Evolutionary conservation across 305 asterid genomes (phyloP).

Genomic region (Fraxinus ornus): DNA sequence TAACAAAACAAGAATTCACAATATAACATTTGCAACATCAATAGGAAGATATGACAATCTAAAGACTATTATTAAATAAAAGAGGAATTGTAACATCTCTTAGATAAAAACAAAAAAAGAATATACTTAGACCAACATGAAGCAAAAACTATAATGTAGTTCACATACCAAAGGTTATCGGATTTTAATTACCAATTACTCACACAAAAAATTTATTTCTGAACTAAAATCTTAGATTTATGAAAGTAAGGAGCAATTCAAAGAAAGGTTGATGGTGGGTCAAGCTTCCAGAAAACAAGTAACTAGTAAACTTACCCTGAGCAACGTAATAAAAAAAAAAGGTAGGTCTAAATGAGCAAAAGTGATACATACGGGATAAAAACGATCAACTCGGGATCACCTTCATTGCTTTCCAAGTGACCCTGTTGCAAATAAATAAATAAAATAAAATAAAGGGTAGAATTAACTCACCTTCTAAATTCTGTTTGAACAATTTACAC

Average conservation of each 20-base stretch:
- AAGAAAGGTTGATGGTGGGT: background rate
- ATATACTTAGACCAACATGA: background rate
- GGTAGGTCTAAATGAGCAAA: background rate
- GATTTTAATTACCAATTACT: background rate
- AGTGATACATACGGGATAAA: constrained; percentile 79
- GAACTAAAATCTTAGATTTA: background rate
- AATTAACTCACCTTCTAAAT: constrained; percentile 7
- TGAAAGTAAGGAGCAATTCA: background rate
- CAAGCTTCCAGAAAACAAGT: background rate
- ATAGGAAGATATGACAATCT: background rate
- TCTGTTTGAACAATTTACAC: background rate
- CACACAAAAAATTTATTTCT: background rate
- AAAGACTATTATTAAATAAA: background rate
- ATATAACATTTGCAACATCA: background rate
- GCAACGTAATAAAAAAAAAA: background rate
- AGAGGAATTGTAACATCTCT: background rate
- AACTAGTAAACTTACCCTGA: background rate
- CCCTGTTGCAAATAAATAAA: constrained; percentile 51
- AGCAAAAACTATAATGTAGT: background rate
- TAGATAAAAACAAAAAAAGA: background rate
- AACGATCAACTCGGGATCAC: constrained; percentile 94
- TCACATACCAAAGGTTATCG: background rate
- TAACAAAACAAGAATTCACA: background rate
- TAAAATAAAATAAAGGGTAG: constrained; percentile 3
- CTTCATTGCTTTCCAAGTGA: constrained; percentile 93